Percentiles rank a stretch among this genome's conserved stretches.
phyloP scores from a whole-genome alignment of 768 basidiomycete genomes.

The Cantharellus anzutake region DNA sequence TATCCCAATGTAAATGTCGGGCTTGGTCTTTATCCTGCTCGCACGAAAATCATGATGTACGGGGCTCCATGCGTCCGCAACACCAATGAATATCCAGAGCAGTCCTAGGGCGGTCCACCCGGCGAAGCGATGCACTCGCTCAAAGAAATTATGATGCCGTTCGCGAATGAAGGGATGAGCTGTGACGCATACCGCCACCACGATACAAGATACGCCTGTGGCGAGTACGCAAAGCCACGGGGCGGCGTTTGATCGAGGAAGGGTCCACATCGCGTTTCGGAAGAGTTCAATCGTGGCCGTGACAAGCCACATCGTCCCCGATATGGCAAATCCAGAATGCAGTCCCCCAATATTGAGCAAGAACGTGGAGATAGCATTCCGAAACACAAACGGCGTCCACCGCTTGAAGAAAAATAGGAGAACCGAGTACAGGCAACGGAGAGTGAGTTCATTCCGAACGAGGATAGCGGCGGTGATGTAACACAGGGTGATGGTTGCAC shows the following conservation, averaged over 20 bases:
- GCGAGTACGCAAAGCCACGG: background rate
- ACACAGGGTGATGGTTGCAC: background rate
- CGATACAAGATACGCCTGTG: background rate
- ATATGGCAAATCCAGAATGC: background rate
- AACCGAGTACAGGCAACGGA: background rate
- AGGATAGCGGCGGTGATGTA: background rate
- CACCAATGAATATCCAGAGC: constrained; percentile 37
- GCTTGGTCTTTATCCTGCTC: constrained; percentile 28
- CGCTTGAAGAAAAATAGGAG: background rate
- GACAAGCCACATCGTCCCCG: background rate
- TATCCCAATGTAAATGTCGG: constrained; percentile 33
- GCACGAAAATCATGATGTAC: background rate
- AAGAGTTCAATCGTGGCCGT: background rate
- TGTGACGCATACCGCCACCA: background rate
- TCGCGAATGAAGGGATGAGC: constrained; percentile 31
- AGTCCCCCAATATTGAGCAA: background rate
- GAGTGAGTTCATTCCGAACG: background rate
- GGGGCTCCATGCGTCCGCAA: constrained; percentile 18
- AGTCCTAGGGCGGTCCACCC: constrained; percentile 35
- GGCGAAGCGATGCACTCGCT: constrained; percentile 35
- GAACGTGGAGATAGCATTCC: background rate
- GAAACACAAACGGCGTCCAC: background rate
- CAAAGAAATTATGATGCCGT: constrained; percentile 33
- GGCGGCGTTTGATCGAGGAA: background rate
- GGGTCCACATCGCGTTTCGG: background rate